Evolutionary conservation across 192 early-diverging fungal genomes (phyloP).

Genomic region (Coemansia sp.): DNA sequence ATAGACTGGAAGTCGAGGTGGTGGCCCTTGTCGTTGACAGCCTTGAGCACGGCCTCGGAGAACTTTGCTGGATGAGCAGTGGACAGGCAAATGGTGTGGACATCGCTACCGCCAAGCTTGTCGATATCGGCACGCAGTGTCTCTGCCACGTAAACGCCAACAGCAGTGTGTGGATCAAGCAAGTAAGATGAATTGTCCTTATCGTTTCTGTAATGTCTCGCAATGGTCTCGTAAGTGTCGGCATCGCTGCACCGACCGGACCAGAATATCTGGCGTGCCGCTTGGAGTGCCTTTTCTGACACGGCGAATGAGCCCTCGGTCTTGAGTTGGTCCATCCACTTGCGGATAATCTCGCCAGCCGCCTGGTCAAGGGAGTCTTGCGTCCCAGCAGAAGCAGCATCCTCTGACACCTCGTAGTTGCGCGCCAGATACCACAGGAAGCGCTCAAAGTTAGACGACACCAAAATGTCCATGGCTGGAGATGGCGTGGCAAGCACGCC

Average conservation of each 20-base stretch:
- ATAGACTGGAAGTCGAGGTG: constrained; percentile 62
- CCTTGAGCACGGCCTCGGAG: constrained; percentile 83
- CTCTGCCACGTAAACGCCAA: constrained; percentile 88
- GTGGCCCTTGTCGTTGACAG: constrained; percentile 56
- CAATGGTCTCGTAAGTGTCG: constrained; percentile 77
- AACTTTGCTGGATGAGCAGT: constrained; percentile 98
- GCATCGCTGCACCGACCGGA: constrained; percentile 72
- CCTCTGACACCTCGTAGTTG: constrained; percentile 48
- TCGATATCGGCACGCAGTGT: constrained; percentile 28
- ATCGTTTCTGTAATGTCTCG: constrained; percentile 61
- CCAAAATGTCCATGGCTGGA: constrained; percentile 98
- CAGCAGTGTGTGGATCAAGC: constrained; percentile 95
- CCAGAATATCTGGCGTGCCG: constrained; percentile 72
- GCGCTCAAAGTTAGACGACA: constrained; percentile 98
- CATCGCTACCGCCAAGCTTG: constrained; percentile 6
- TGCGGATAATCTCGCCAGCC: constrained; percentile 61
- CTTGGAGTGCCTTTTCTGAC: constrained; percentile 57
- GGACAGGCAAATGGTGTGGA: constrained; percentile 67
- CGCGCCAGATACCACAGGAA: constrained; percentile 88
- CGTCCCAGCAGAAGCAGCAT: constrained; percentile 21
- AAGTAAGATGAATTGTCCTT: constrained; percentile 61
- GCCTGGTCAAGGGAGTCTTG: constrained; percentile 44
- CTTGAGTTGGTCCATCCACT: constrained; percentile 83
- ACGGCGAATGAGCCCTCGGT: constrained; percentile 73
- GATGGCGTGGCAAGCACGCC: constrained; percentile 75